Base-by-base conservation (phyloP, 305 asterid species). In the Fraxinus angustifolia region DNA sequence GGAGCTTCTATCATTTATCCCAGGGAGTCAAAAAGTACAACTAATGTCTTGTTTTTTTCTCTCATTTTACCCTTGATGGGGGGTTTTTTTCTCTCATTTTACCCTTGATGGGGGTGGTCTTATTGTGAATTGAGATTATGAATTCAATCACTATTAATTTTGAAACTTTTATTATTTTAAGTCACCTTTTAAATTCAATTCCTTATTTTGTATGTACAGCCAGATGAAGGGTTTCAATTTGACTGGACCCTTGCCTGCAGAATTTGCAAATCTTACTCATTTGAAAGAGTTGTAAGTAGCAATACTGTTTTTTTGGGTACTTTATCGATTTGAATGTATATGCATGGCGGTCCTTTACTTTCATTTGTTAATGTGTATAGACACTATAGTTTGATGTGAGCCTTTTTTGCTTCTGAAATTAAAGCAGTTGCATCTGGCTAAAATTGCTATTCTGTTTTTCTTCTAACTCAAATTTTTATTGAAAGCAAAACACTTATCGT, bases 181-280 rank as follows among this genome's bases (percentile, higher is more conserved):
- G 35, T 67, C 34, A 38, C 6, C 50, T 77, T 11, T 81, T 79
- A 19, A 78, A n/a, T 34, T 68, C 28, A 60, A 31, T 81, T 80
- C 31, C 56, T 73, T 71, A 48, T 78, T 76, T 77, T 85, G 19
- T 71, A 21, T 48, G 23, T 78, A 62, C 92, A 95, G 98, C 79
- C 80, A 68, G 84, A 45, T 95, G 91, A 90, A 87, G 86, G 91
- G 93, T 76, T 90, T 92, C 78, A 91, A 87, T 84, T 82, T 95
- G 89, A 84, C 92, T 1, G 98, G 98, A 85, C 85, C 67, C 80
- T 84, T 95, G 86, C 97, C 99, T 6, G 87, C 40, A 85, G 98
- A 93, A 75, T 88, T 95, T 78, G 84, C 79, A 30, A 86, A 91
- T 82, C 97, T 95, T 65, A 82, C 75, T 45, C 79, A 85, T 82